phyloP scores from a whole-genome alignment of 768 basidiomycete species.

The Lentinula detonsa region DNA sequence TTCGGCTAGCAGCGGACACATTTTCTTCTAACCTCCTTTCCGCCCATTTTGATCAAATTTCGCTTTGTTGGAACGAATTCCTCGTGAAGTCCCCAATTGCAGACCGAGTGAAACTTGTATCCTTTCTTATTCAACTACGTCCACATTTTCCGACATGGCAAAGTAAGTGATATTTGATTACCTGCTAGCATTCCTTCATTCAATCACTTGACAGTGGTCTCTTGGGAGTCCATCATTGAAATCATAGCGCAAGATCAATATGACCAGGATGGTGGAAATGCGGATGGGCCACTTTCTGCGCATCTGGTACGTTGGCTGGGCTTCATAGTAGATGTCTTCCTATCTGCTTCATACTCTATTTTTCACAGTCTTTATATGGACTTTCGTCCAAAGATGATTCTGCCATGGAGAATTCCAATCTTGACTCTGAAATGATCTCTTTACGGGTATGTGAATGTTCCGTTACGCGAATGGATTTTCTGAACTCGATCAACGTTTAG shows the following conservation, averaged over 20 bases:
- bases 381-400: conserved; percentile 23
- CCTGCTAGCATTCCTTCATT: neutral
- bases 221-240: conserved; percentile 59
- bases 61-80: conserved; percentile 62
- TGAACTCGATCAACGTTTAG: conserved; percentile 23
- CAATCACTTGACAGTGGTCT: conserved; percentile 38
- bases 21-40: conserved; percentile 58
- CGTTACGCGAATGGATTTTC: neutral
- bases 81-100: conserved; percentile 47
- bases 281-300: conserved; percentile 32
- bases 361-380: conserved; percentile 38
- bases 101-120: conserved; percentile 52
- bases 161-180: conserved; percentile 29
- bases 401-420: conserved; percentile 10
- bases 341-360: neutral
- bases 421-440: conserved; percentile 41
- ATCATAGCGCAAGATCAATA: conserved; percentile 52
- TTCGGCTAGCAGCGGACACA: conserved; percentile 52
- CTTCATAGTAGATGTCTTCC: neutral
- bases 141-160: conserved; percentile 64
- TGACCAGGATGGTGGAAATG: conserved; percentile 27
- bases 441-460: conserved; percentile 32
- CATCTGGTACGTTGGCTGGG: conserved; percentile 29
- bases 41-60: conserved; percentile 59
- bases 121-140: conserved; percentile 64